Evolutionary conservation across 306 rosid genomes (phyloP).

Genomic region (Castanospermum australe): DNA sequence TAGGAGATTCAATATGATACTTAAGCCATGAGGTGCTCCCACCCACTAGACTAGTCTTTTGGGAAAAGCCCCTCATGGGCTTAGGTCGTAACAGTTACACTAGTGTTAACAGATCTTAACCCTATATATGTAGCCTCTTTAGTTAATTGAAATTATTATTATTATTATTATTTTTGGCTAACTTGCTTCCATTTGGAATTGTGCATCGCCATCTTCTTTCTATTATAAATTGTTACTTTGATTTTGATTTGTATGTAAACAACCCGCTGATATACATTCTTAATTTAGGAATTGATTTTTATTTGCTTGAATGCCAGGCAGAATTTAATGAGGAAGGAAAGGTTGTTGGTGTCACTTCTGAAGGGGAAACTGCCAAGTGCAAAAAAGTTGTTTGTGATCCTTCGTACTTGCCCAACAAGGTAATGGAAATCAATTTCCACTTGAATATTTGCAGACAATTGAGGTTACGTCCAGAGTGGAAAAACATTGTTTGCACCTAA

Average conservation of each 20-base stretch:
- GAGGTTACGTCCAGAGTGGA: not conserved
- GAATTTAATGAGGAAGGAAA: conserved; percentile 58
- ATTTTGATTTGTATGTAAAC: not conserved
- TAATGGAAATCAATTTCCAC: not conserved
- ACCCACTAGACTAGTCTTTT: no score
- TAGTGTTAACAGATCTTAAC: no score
- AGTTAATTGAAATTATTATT: no score
- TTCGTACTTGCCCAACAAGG: conserved; percentile 68
- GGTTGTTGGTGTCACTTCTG: conserved; percentile 64
- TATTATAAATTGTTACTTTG: not conserved
- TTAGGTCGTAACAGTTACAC: no score
- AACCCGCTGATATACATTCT: not conserved
- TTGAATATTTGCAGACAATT: not conserved
- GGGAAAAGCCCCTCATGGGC: no score
- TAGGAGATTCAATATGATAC: no score
- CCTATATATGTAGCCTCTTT: no score
- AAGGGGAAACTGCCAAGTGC: conserved; percentile 76
- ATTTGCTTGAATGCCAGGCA: conserved; percentile 46
- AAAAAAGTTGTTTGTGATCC: conserved; percentile 76
- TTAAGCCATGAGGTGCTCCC: no score
- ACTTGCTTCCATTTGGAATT: not conserved
- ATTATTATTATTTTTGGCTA: no score
- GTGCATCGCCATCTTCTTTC: not conserved
- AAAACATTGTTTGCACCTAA: not conserved
- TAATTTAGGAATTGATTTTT: not conserved